Percentiles rank a stretch among this genome's conserved stretches.
Evolutionary conservation across 257 asterid genomes (phyloP).

Genomic region (Solanum acaule): DNA sequence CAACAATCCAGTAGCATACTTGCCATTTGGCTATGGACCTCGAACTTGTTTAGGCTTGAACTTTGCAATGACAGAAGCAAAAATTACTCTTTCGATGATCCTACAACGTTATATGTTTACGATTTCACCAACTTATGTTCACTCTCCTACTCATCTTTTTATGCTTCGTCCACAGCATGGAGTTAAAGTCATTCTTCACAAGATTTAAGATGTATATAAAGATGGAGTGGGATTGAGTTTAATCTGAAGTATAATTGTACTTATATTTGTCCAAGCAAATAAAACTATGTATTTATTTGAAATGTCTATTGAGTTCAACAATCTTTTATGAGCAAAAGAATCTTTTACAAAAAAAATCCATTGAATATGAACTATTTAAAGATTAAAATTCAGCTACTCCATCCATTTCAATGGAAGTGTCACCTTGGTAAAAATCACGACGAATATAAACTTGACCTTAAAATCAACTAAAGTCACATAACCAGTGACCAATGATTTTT

Average conservation of each 20-base stretch:
- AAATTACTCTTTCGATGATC: constrained; percentile 50
- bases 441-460: background rate
- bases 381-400: no score
- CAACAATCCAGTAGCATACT: constrained; percentile 32
- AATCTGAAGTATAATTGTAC: background rate
- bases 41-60: constrained; percentile 59
- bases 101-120: constrained; percentile 39
- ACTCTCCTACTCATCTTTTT: constrained; percentile 46
- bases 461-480: background rate
- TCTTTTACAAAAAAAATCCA: no score
- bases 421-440: no score
- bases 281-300: background rate
- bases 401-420: no score
- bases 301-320: background rate
- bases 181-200: constrained; percentile 34
- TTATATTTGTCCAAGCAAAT: background rate
- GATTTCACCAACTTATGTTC: constrained; percentile 40
- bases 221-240: background rate
- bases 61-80: constrained; percentile 48
- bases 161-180: constrained; percentile 59
- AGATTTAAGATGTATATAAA: constrained; percentile 9
- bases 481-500: background rate
- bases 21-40: constrained; percentile 66
- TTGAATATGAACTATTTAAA: no score
- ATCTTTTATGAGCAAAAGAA: background rate